phyloP scores from a whole-genome alignment of 352 stramenopile species.

The Globisporangium splendens region DNA sequence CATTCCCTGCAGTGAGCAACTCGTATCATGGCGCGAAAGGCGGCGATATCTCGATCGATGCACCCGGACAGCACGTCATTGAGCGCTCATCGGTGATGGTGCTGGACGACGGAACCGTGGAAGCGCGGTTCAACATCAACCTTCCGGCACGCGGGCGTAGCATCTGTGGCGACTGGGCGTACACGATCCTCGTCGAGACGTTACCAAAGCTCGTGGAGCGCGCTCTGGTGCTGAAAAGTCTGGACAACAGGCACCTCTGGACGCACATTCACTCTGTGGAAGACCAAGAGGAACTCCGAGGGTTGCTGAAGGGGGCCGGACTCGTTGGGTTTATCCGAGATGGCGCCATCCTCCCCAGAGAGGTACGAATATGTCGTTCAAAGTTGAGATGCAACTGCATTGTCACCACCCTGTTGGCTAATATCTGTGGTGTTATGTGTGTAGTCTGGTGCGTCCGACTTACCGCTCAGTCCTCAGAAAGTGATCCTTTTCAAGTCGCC shows the following conservation, averaged over 20 bases:
- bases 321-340: constrained; percentile 93
- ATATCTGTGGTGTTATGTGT: neutral
- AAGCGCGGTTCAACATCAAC: constrained; percentile 94
- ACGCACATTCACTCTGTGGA: constrained; percentile 90
- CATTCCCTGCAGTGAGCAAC: constrained; percentile 25
- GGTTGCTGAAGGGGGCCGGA: constrained; percentile 69
- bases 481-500: constrained; percentile 86
- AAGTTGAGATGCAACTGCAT: too few species aligned
- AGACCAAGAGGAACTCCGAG: constrained; percentile 90
- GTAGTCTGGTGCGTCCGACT: constrained; percentile 59
- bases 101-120: constrained; percentile 71
- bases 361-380: constrained; percentile 16
- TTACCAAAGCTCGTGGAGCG: constrained; percentile 84
- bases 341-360: constrained; percentile 89
- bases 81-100: constrained; percentile 90
- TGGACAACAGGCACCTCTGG: constrained; percentile 70
- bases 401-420: neutral
- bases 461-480: constrained; percentile 33
- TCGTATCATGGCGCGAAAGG: constrained; percentile 90
- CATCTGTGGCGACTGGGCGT: constrained; percentile 92
- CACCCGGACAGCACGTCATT: constrained; percentile 92
- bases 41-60: constrained; percentile 93
- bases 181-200: constrained; percentile 89
- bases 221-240: constrained; percentile 70
- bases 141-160: constrained; percentile 91